Conservation (phyloP, 768 basidiomycete genomes). For the Tricholoma sp. region DNA sequence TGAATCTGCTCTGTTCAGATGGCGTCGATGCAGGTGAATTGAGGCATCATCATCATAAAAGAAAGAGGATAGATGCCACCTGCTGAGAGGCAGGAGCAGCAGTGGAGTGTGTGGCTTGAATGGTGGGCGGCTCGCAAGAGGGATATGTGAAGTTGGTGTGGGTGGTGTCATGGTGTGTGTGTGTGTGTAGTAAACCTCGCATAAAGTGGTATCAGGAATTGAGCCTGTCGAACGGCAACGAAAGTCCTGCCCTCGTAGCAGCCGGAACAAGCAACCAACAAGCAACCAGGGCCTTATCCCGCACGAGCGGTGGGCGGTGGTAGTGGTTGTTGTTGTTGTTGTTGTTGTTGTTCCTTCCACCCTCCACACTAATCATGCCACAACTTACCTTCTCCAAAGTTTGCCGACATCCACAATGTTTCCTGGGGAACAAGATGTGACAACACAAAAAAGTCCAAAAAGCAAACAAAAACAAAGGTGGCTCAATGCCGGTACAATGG, state of each 20-base stretch:
- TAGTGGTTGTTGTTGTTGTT: conserved; percentile 3
- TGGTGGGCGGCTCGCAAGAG: not conserved
- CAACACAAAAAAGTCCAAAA: too few species aligned
- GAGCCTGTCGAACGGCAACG: conserved; percentile 2
- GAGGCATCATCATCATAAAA: not conserved
- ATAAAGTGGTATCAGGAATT: conserved; percentile 5
- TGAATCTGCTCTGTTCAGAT: not conserved
- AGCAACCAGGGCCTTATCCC: conserved; percentile 3
- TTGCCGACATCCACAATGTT: too few species aligned
- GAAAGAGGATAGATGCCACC: not conserved
- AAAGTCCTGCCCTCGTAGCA: conserved; percentile 5
- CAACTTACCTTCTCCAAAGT: too few species aligned
- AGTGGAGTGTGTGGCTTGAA: not conserved
- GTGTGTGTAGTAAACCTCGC: not conserved
- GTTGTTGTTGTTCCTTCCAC: not conserved
- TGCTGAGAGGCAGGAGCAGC: not conserved
- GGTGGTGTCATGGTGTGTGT: conserved; percentile 1
- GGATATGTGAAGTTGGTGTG: not conserved
- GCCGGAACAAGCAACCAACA: conserved; percentile 7
- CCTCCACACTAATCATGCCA: too few species aligned
- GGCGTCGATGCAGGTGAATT: not conserved
- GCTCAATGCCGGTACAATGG: too few species aligned
- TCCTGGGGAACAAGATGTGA: too few species aligned
- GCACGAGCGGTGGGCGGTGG: not conserved
- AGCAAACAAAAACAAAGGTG: too few species aligned